These are phyloP conservation scores for Hortiboletus flavorubellus DNA, from an alignment of 768 basidiomycete genomes.

Conservation along the genomic window DNA sequence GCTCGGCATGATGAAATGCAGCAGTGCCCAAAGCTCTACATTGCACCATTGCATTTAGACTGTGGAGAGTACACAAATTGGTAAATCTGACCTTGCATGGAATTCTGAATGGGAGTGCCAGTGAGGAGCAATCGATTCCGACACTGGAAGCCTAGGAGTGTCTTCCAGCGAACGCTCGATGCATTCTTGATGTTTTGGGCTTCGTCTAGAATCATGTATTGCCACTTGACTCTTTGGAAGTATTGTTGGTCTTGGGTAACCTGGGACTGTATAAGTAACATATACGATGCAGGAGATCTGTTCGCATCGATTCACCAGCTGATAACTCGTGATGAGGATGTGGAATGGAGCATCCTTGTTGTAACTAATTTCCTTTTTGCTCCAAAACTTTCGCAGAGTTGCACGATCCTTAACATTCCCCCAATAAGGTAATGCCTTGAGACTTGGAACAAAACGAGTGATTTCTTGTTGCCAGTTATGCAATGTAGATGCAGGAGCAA, in stretches of 20 bases:
- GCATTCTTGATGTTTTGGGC: conserved; percentile 99
- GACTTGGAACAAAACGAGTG: conserved; percentile 87
- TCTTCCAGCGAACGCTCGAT: conserved; percentile 95
- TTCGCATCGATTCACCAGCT: conserved; percentile 56
- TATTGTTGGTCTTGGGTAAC: conserved; percentile 97
- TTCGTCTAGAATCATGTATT: conserved; percentile 99
- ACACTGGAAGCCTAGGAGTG: conserved; percentile 91
- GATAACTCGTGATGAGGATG: conserved; percentile 95
- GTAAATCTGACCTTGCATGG: conserved; percentile 82
- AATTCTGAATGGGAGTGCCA: conserved; percentile 98
- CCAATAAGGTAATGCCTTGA: conserved; percentile 98
- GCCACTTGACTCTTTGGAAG: conserved; percentile 97
- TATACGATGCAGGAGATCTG: background rate
- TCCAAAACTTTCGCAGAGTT: conserved; percentile 96
- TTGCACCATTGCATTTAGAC: background rate
- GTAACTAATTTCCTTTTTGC: conserved; percentile 94
- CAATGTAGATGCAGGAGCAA: conserved; percentile 94
- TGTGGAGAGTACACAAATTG: background rate
- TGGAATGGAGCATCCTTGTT: conserved; percentile 96
- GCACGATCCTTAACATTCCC: conserved; percentile 95
- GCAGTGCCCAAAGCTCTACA: conserved; percentile 92
- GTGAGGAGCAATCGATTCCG: conserved; percentile 93
- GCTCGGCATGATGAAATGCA: conserved; percentile 99
- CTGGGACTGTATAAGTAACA: conserved; percentile 36
- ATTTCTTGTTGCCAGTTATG: conserved; percentile 99